A percentile compares a stretch with the other conserved stretches of the same genome.
Conservation (phyloP, 768 basidiomycete genomes). For the Macrocybe gigantea region DNA sequence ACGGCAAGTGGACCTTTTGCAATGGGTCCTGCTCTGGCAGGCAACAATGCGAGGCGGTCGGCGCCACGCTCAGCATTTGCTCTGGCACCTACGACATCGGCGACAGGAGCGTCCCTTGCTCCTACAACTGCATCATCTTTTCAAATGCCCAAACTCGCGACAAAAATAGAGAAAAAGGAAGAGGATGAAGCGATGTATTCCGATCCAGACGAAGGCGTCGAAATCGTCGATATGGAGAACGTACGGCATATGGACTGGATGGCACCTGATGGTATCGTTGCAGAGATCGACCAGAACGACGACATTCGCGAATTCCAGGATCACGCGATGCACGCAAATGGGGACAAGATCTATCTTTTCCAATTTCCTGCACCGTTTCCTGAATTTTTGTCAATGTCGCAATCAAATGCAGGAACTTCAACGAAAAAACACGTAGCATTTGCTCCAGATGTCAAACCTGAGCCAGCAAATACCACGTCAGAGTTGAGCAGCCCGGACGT, state of each 20-base stretch:
- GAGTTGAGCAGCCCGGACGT: constrained; percentile 15
- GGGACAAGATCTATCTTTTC: constrained; percentile 79
- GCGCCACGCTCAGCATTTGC: constrained; percentile 53
- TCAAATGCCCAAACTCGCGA: constrained; percentile 27
- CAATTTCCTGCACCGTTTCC: constrained; percentile 89
- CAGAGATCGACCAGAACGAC: too few species aligned
- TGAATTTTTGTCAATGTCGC: constrained; percentile 42
- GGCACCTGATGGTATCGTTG: constrained; percentile 68
- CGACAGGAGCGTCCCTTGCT: constrained; percentile 45
- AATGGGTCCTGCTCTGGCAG: constrained; percentile 73
- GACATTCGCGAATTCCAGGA: too few species aligned
- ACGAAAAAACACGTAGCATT: constrained; percentile 56
- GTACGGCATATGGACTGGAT: constrained; percentile 81
- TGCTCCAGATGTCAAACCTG: constrained; percentile 52
- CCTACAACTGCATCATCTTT: constrained; percentile 42
- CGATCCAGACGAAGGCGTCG: constrained; percentile 82
- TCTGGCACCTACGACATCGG: constrained; percentile 37
- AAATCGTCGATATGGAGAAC: constrained; percentile 80
- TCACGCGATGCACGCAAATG: constrained; percentile 27
- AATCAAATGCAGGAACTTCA: constrained; percentile 25
- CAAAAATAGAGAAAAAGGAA: constrained; percentile 24
- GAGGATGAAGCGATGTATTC: constrained; percentile 72
- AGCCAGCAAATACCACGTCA: constrained; percentile 23
- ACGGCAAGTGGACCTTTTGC: constrained; percentile 84
- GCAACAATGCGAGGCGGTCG: constrained; percentile 45